Conservation (phyloP, 2,329 filamentous ascomycete genomes). For the Ceratocystis ficicola region DNA sequence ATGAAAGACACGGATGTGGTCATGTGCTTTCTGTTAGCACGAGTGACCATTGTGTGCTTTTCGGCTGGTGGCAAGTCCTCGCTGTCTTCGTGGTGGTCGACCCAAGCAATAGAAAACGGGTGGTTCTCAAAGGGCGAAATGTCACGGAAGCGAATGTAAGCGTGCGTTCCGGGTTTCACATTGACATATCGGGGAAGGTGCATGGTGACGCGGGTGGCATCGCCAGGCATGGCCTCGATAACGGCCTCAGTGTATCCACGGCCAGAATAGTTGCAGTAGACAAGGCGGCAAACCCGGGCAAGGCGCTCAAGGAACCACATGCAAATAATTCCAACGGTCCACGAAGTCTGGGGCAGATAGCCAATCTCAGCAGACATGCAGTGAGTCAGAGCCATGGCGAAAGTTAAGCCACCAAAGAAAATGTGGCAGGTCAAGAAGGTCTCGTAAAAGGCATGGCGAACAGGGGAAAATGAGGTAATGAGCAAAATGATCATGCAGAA, state of each 20-base stretch:
- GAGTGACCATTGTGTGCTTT: conserved; percentile 31
- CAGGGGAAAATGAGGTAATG: conserved; percentile 59
- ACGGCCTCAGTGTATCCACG: conserved; percentile 50
- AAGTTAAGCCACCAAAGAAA: conserved; percentile 52
- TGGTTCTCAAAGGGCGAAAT: conserved; percentile 61
- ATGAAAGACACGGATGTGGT: conserved; percentile 61
- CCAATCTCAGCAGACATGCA: conserved; percentile 55
- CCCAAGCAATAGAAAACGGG: conserved; percentile 69
- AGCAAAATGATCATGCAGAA: conserved; percentile 53
- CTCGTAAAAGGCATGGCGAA: conserved; percentile 94
- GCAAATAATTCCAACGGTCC: conserved; percentile 60
- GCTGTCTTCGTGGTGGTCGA: conserved; percentile 41
- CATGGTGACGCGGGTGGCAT: conserved; percentile 58
- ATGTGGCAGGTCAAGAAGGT: conserved; percentile 86
- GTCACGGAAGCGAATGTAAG: conserved; percentile 58
- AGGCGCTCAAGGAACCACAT: conserved; percentile 66
- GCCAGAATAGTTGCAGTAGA: conserved; percentile 53
- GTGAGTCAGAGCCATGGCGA: conserved; percentile 69
- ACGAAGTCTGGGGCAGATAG: conserved; percentile 57
- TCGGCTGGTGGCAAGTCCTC: conserved; percentile 33
- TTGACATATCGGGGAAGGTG: conserved; percentile 54
- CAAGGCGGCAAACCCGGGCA: conserved; percentile 48
- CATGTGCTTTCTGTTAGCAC: conserved; percentile 33
- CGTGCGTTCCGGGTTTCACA: conserved; percentile 58
- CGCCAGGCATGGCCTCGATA: conserved; percentile 56